Base-by-base conservation (phyloP, 2,329 filamentous ascomycete species). In the Ophiostoma tasmaniense region DNA sequence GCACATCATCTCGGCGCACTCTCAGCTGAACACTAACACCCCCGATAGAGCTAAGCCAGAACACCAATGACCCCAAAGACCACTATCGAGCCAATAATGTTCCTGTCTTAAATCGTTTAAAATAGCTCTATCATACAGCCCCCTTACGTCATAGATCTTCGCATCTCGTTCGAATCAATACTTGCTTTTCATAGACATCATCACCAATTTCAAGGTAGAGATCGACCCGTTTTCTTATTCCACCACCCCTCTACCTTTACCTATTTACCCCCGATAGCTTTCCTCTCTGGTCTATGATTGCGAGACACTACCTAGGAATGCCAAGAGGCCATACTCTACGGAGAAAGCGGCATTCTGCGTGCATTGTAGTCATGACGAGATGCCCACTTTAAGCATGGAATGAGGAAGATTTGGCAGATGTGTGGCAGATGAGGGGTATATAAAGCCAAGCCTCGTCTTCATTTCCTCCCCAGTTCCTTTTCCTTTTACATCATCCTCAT, bases 401-500 rank as follows among this genome's bases (percentile, higher is more conserved):
- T 22, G 22, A 22, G 11, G n/a, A 59, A 17, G 25, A 55, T 50
- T 17, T 20, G n/a, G 17, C 45, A 50, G 45, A n/a, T 50, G 5
- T 11, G n/a, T 22, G 35, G 35, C 35, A 65, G 55, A 42, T 25
- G 64, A 42, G 35, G 64, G 66, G 66, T 67, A 67, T 59, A 67
- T 67, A 67, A 67, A 52, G 28, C 50, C 42, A 66, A 66, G 37
- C 37, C 64, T 66, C 61, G 10, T n/a, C 33, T 10, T 17, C 35
- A 17, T 14, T 17, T 39, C 33, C 33, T 37, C 14, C n/a, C 39
- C 6, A 14, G 3, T 33, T 30, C 13, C 13, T 35, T 25, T 13
- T 30, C 66, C 37, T 25, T 42, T 17, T 25, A 17, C 33, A 65
- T 42, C 33, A 33, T 22, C 33, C 45, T 20, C 30, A 3, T 14